phyloP scores from a whole-genome alignment of 306 rosid genomes.

The Castanea sativa region DNA sequence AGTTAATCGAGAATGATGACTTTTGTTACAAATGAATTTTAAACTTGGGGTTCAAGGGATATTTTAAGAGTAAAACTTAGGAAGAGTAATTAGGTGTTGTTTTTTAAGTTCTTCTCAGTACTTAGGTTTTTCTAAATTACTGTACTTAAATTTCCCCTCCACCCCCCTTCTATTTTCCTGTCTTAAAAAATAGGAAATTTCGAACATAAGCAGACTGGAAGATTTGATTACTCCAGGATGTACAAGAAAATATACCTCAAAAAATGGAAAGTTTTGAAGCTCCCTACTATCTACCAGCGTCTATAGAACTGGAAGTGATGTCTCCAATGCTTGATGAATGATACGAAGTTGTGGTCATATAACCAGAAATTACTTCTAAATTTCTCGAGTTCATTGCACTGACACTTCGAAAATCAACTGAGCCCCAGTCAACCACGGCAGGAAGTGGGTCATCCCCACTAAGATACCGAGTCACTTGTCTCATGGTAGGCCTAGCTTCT shows the following conservation, averaged over 20 bases:
- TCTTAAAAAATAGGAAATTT: too few species aligned
- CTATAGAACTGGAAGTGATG: slow-evolving; percentile 31
- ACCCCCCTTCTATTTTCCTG: too few species aligned
- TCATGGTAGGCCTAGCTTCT: slow-evolving; percentile 65
- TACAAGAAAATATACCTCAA: neutral
- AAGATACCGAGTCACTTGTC: slow-evolving; percentile 45
- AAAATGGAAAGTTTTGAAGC: neutral
- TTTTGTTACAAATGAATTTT: too few species aligned
- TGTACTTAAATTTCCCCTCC: too few species aligned
- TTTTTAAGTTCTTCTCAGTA: too few species aligned
- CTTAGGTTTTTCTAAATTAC: fast-evolving
- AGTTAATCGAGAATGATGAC: too few species aligned
- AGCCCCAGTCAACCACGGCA: slow-evolving; percentile 32
- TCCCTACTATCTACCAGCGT: slow-evolving; percentile 39
- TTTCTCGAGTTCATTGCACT: slow-evolving; percentile 23
- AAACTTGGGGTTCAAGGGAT: neutral
- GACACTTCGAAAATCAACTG: slow-evolving; percentile 9
- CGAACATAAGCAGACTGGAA: too few species aligned
- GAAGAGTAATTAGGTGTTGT: too few species aligned
- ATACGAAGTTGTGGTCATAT: neutral
- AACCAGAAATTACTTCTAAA: slow-evolving; percentile 18
- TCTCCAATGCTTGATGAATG: slow-evolving; percentile 24
- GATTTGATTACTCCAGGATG: neutral
- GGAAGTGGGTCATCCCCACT: slow-evolving; percentile 53
- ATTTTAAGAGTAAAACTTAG: too few species aligned